These are phyloP conservation scores for Monosiga brevicollis DNA, from an alignment of 78 protist species.

Conservation along the genomic window DNA sequence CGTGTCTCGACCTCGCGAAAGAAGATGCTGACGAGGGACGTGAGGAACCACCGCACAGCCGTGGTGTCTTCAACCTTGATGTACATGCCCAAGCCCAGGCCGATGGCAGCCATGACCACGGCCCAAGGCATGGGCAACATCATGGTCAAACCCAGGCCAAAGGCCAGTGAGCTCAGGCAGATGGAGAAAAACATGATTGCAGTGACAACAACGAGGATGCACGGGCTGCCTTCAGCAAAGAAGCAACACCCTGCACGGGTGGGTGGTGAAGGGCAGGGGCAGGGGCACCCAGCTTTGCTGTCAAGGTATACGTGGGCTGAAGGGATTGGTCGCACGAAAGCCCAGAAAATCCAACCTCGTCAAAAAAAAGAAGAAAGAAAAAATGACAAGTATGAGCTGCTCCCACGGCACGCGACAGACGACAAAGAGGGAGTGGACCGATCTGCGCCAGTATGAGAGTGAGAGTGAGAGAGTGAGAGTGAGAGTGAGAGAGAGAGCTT, in stretches of 20 bases:
- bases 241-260: too few relatives aligned
- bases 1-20: not conserved
- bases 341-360: too few relatives aligned
- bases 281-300: not conserved
- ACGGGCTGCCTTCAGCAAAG: too few relatives aligned
- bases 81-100: not conserved
- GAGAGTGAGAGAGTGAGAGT: not conserved
- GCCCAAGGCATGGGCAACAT: not conserved
- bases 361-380: not conserved
- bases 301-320: not conserved
- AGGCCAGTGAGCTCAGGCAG: not conserved
- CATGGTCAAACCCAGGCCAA: not conserved
- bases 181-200: not conserved
- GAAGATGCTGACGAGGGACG: not conserved
- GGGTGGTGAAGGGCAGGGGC: not conserved
- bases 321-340: not conserved
- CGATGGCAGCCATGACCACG: not conserved
- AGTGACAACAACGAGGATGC: not conserved
- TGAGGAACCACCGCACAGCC: not conserved
- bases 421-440: not conserved
- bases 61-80: not conserved
- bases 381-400: not conserved
- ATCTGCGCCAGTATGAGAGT: not conserved
- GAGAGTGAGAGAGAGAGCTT: not conserved
- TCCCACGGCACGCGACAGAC: not conserved